Conservation (phyloP, 148 eudicot species). For the Silene conica region DNA sequence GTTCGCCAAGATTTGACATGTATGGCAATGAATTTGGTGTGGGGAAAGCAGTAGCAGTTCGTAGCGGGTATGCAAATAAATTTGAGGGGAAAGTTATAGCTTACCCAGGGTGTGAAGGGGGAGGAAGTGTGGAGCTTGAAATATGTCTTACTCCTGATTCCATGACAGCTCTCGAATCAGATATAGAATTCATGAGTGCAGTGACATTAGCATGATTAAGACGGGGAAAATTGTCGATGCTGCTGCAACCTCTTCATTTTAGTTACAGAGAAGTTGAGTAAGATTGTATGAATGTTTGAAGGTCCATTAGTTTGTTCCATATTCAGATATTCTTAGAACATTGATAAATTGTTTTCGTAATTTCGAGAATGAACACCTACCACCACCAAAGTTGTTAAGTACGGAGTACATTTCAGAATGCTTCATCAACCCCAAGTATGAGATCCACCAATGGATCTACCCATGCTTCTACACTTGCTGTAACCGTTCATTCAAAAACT, state of each 20-base stretch:
- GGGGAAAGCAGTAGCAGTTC: slow-evolving; percentile 20
- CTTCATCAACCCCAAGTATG: slow-evolving; percentile 21
- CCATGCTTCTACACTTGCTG: too few species aligned
- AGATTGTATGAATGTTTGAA: too few species aligned
- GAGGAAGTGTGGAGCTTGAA: slow-evolving; percentile 31
- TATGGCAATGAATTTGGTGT: slow-evolving; percentile 30
- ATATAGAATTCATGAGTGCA: slow-evolving; percentile 20
- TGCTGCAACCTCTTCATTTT: too few species aligned
- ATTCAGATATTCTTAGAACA: too few species aligned
- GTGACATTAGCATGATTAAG: not conserved
- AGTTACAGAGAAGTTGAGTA: too few species aligned
- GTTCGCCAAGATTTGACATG: slow-evolving; percentile 29
- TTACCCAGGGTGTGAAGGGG: slow-evolving; percentile 22
- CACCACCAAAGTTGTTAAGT: not conserved
- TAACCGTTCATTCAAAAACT: too few species aligned
- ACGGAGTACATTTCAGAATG: slow-evolving; percentile 16
- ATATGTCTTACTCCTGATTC: slow-evolving; percentile 17
- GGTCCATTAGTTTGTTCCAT: too few species aligned
- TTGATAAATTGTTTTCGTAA: too few species aligned
- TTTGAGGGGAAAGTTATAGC: slow-evolving; percentile 19
- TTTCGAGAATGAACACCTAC: too few species aligned
- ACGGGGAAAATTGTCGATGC: too few species aligned
- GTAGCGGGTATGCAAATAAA: slow-evolving; percentile 21
- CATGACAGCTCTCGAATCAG: slow-evolving; percentile 26
- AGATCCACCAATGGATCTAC: slow-evolving; percentile 3